These are phyloP conservation scores for Dactylellina parvicollis DNA, from an alignment of 2,329 filamentous ascomycete genomes.

Conservation along the genomic window DNA sequence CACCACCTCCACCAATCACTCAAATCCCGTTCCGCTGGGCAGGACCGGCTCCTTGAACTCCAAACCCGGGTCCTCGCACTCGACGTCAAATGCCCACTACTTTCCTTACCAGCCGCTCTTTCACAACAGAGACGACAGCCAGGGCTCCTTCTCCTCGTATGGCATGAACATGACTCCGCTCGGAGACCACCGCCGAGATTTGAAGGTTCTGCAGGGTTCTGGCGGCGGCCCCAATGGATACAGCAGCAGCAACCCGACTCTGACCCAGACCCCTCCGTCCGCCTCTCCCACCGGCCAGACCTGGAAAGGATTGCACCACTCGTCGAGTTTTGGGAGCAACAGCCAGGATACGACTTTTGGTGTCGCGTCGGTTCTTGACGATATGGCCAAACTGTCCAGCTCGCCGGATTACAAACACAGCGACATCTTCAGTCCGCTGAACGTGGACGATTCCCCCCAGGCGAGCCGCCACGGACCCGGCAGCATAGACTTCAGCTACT, in stretches of 20 bases:
- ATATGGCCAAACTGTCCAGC: constrained; percentile 38
- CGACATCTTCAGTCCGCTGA: constrained; percentile 41
- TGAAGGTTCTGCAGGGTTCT: constrained; percentile 48
- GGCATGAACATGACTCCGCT: constrained; percentile 50
- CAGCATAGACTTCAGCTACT: constrained; percentile 39
- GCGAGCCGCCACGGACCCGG: constrained; percentile 26
- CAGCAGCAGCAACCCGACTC: constrained; percentile 50
- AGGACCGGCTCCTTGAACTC: constrained; percentile 27
- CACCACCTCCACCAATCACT: neutral
- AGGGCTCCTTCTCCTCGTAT: constrained; percentile 32
- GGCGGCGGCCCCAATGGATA: constrained; percentile 31
- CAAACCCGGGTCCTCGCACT: constrained; percentile 39
- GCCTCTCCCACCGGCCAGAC: constrained; percentile 50
- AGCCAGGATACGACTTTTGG: constrained; percentile 34
- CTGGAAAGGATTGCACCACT: constrained; percentile 42
- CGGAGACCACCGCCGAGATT: constrained; percentile 48
- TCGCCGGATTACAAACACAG: constrained; percentile 45
- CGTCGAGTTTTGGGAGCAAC: constrained; percentile 46
- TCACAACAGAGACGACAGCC: constrained; percentile 38
- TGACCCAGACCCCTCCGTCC: constrained; percentile 51
- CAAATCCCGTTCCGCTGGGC: neutral
- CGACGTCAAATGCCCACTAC: constrained; percentile 44
- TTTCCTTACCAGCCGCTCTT: constrained; percentile 38
- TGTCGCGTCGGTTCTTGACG: constrained; percentile 46
- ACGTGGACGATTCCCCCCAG: constrained; percentile 46